Evolutionary conservation across 2,329 filamentous ascomycete species (phyloP).

Genomic region (Epichloe coenophiala): DNA sequence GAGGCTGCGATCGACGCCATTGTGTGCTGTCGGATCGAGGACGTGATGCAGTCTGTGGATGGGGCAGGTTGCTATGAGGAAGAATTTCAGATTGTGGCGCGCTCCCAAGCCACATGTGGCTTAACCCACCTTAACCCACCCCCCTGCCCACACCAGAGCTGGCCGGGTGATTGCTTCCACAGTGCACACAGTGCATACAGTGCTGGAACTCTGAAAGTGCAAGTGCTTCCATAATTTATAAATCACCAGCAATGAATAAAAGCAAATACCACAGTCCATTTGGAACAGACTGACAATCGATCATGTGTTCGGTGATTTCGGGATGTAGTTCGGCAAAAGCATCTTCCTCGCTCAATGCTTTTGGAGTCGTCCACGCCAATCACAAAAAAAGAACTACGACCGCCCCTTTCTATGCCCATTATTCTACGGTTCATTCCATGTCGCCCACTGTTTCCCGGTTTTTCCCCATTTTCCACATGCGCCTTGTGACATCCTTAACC

Average conservation of each 20-base stretch:
- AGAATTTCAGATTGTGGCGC: conserved; percentile 21
- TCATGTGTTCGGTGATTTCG: background rate
- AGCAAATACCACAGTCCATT: background rate
- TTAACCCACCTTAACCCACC: conserved; percentile 11
- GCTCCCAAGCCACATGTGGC: conserved; percentile 11
- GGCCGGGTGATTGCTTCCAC: background rate
- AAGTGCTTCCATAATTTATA: background rate
- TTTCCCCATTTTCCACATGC: conserved; percentile 10
- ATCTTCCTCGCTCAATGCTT: background rate
- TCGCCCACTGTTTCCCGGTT: conserved; percentile 12
- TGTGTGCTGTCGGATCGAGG: conserved; percentile 7
- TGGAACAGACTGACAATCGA: background rate
- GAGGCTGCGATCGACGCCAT: conserved; percentile 60
- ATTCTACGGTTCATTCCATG: conserved; percentile 15
- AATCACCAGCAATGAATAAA: no score
- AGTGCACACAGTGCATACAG: background rate
- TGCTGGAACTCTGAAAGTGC: background rate
- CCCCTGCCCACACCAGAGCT: background rate
- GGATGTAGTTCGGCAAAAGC: background rate
- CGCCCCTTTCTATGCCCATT: conserved; percentile 6
- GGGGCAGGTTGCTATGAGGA: conserved; percentile 6
- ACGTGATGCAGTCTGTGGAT: conserved; percentile 11
- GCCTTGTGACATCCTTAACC: conserved; percentile 17
- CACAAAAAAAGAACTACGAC: background rate
- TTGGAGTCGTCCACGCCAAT: background rate